A percentile compares a stretch with the other conserved stretches of the same genome.
phyloP scores from a whole-genome alignment of 164 flowering plant genomes.

The Macadamia tetraphylla region DNA sequence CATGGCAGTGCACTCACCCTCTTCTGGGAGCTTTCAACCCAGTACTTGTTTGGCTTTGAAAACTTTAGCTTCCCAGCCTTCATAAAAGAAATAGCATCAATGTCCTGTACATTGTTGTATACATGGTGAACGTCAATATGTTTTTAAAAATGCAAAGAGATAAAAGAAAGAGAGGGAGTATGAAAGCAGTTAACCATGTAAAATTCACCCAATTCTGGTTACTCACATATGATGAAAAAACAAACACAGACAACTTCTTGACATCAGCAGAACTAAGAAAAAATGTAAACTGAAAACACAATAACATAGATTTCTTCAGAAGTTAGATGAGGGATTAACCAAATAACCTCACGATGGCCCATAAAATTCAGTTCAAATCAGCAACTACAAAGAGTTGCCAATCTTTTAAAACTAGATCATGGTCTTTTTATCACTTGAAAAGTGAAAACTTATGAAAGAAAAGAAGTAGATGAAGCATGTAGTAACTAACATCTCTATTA shows the following conservation, averaged over 20 bases:
- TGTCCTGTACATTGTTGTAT: slow-evolving; percentile 42
- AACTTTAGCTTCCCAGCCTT: slow-evolving; percentile 73
- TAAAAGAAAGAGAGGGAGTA: neutral
- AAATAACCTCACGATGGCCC: too few relatives aligned
- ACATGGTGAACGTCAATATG: neutral
- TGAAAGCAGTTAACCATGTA: neutral
- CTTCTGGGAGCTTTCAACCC: slow-evolving; percentile 97
- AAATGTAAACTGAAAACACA: too few relatives aligned
- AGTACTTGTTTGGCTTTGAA: slow-evolving; percentile 83
- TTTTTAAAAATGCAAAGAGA: neutral
- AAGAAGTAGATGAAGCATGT: too few relatives aligned
- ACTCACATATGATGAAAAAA: neutral
- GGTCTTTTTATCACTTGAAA: too few relatives aligned
- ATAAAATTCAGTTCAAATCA: too few relatives aligned
- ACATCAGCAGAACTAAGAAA: too few relatives aligned
- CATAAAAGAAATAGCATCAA: slow-evolving; percentile 64
- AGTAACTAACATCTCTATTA: too few relatives aligned
- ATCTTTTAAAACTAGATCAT: too few relatives aligned
- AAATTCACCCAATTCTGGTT: neutral
- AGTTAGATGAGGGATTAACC: too few relatives aligned
- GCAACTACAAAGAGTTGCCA: too few relatives aligned
- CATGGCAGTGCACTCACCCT: slow-evolving; percentile 47
- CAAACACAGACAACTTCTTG: neutral
- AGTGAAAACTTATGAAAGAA: too few relatives aligned
- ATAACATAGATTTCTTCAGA: too few relatives aligned